A percentile compares a stretch with the other conserved stretches of the same genome.
These are phyloP conservation scores for Ilyonectria destructans DNA, from an alignment of 2,329 filamentous ascomycete genomes.

Conservation along the genomic window DNA sequence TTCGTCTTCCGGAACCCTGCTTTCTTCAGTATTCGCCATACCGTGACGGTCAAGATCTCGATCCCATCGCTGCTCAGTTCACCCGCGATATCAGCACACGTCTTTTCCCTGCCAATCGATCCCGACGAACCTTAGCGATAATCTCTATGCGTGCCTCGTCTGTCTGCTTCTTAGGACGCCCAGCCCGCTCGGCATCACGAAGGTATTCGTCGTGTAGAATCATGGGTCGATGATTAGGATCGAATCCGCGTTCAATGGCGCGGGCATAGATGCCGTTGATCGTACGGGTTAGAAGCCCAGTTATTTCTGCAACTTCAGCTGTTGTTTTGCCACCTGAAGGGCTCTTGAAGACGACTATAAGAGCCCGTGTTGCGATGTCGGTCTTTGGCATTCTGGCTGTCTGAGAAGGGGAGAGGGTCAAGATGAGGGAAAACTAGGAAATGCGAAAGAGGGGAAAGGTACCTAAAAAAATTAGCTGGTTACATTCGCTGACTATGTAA, in stretches of 20 bases:
- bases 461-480: too few relatives aligned
- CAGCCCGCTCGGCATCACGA: neutral
- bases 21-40: constrained; percentile 13
- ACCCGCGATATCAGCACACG: constrained; percentile 23
- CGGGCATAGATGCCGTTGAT: constrained; percentile 26
- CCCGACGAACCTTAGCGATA: constrained; percentile 12
- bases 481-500: neutral
- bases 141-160: neutral
- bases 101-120: constrained; percentile 29
- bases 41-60: neutral
- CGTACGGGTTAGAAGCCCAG: neutral
- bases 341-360: constrained; percentile 11
- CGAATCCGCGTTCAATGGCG: constrained; percentile 22
- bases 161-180: constrained; percentile 3
- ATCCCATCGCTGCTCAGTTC: neutral
- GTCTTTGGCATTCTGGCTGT: neutral
- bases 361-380: constrained; percentile 25
- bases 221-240: constrained; percentile 19
- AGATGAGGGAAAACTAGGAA: neutral
- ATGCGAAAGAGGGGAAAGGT: neutral
- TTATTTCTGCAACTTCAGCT: constrained; percentile 3
- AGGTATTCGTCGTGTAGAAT: constrained; percentile 14
- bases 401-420: too few relatives aligned
- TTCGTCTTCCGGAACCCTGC: constrained; percentile 24
- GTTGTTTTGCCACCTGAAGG: neutral